Evolutionary conservation across 2,329 filamentous ascomycete genomes (phyloP), one percentile per base, ranked within the genome.

Genomic region (Ceratocystis huliohia): DNA sequence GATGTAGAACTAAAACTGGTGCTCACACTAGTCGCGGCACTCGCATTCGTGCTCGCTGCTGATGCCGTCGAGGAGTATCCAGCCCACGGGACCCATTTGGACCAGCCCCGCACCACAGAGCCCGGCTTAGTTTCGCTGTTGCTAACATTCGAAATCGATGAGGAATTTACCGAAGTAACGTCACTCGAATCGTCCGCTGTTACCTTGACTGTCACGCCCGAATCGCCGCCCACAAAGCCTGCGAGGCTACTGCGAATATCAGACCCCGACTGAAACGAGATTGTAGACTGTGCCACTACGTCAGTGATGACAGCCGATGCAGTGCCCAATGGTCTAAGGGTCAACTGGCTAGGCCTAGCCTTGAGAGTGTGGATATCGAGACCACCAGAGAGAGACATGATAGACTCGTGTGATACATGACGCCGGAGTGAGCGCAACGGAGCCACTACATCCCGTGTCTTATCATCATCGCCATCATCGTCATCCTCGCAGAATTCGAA

Each of bases 361-460:
- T 87, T 86, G 3, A 95, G 80, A 0, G 88, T 91, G 74, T 96
- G 91, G 63, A 96, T 95, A 73, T 96, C 93, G 74, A 96, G 87
- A 1, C 91, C 91, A 3, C 91, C 91, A 0, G 87, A 84, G 1
- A 96, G 82, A 0, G 92, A 96, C 70, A 96, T 83, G 69, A 96
- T 86, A 20, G 90, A 96, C 73, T 96, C 92, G 71, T 96, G 91
- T 1, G 92, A 96, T 1, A 85, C 73, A 2, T 85, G 81, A 41
- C 88, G 86, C 50, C 84, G 88, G 3, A 92, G 75, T 1, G 75
- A 74, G 65, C 76, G 78, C 66, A 74, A 75, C 70, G 77, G 76
- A 70, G 72, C 74, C 69, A 69, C 74, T 65, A 75, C 75, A 59
- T 74, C 74, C 69, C 72, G 72, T 64, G 70, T 75, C 53, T 68